Conservation (phyloP, 768 basidiomycete species). For the Mycena belliarum region DNA sequence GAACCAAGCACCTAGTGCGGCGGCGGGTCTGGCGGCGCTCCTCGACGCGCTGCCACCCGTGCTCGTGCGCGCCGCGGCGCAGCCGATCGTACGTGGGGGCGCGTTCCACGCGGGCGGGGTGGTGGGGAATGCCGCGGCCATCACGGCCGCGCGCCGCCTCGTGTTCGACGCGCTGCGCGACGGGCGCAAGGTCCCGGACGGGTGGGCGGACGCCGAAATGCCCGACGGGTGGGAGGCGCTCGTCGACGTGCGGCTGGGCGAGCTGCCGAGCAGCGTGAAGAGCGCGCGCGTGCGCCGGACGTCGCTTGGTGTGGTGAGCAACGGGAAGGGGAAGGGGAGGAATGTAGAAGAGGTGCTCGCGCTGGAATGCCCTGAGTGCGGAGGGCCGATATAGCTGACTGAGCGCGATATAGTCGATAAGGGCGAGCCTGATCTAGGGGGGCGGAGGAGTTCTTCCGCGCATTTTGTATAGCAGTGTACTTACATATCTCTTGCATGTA, state of each 20-base stretch:
- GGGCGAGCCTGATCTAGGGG: too few species aligned
- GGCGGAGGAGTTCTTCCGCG: too few species aligned
- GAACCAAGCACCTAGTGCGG: conserved; percentile 1
- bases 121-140: conserved; percentile 51
- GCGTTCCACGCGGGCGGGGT: conserved; percentile 41
- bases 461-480: too few species aligned
- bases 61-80: conserved; percentile 47
- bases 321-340: neutral
- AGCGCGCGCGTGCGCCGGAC: neutral
- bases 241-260: neutral
- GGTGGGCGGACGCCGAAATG: conserved; percentile 26
- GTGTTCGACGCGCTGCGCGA: conserved; percentile 39
- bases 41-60: conserved; percentile 34
- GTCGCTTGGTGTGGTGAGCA: neutral
- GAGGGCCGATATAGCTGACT: conserved; percentile 6
- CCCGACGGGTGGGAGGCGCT: conserved; percentile 43
- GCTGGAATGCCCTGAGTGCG: conserved; percentile 10
- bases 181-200: neutral
- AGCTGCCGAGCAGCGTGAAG: neutral
- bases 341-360: neutral
- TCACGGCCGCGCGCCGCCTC: conserved; percentile 48
- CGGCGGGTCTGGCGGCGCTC: neutral
- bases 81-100: conserved; percentile 54
- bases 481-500: too few species aligned
- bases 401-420: neutral